Evolutionary conservation across 768 basidiomycete genomes (phyloP).

Genomic region (Suillus brevipes): DNA sequence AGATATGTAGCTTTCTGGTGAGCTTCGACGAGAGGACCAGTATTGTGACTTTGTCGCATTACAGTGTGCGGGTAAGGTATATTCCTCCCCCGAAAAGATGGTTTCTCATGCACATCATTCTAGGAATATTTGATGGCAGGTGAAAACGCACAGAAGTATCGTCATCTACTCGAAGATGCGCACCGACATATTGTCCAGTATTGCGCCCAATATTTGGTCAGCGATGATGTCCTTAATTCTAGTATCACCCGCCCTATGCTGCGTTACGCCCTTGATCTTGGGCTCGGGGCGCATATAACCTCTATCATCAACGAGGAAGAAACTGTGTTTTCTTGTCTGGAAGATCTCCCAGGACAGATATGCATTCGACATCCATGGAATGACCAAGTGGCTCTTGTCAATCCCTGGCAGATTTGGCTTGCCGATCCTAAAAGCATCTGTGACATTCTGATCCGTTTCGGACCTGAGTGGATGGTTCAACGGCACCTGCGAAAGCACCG

Average conservation of each 20-base stretch:
- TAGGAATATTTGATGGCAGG: slow-evolving; percentile 3
- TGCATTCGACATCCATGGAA: background rate
- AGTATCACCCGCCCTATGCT: slow-evolving; percentile 1
- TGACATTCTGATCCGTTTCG: background rate
- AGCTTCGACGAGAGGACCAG: slow-evolving; percentile 13
- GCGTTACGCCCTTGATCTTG: slow-evolving; percentile 1
- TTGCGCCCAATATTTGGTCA: background rate
- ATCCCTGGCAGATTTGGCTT: slow-evolving; percentile 2
- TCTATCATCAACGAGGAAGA: background rate
- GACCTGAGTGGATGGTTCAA: background rate
- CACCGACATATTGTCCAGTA: background rate
- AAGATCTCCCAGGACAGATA: background rate
- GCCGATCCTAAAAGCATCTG: background rate
- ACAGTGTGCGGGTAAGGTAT: slow-evolving; percentile 23
- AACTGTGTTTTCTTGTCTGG: background rate
- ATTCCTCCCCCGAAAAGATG: background rate
- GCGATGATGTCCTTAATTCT: background rate
- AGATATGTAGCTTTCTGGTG: slow-evolving; percentile 20
- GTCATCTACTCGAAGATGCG: background rate
- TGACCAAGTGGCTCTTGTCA: background rate
- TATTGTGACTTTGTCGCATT: slow-evolving; percentile 20
- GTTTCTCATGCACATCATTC: background rate
- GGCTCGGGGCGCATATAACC: background rate
- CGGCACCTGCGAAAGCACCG: background rate
- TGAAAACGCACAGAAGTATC: background rate